These are phyloP conservation scores for Leccinum rimulosum DNA, from an alignment of 768 basidiomycete genomes.

Conservation along the genomic window DNA sequence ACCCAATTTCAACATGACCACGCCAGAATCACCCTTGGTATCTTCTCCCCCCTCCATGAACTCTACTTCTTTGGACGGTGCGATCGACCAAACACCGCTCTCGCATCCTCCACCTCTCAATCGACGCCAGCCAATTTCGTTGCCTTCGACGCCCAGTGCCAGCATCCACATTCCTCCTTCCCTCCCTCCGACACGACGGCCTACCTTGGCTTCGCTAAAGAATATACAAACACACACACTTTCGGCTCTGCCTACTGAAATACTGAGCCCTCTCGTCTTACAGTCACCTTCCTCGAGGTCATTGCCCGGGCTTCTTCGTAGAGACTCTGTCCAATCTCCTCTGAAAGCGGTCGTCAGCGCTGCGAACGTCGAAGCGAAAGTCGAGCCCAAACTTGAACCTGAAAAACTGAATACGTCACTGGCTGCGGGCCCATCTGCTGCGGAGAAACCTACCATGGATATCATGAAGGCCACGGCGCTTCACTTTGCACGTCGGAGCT, in stretches of 20 bases:
- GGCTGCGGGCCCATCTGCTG: not conserved
- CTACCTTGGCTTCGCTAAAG: slow-evolving; percentile 19
- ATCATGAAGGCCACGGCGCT: slow-evolving; percentile 41
- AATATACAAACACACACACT: slow-evolving; percentile 27
- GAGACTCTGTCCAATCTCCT: slow-evolving; percentile 26
- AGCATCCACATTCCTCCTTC: slow-evolving; percentile 17
- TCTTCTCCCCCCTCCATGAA: slow-evolving; percentile 17
- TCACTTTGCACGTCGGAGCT: slow-evolving; percentile 40
- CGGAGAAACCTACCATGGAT: slow-evolving; percentile 17
- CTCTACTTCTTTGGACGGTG: slow-evolving; percentile 4
- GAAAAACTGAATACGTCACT: slow-evolving; percentile 9
- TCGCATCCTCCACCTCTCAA: slow-evolving; percentile 28
- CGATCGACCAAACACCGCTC: slow-evolving; percentile 11
- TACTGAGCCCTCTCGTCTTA: slow-evolving; percentile 30
- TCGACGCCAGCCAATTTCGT: slow-evolving; percentile 31
- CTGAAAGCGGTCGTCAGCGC: slow-evolving; percentile 18
- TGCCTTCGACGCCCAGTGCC: slow-evolving; percentile 33
- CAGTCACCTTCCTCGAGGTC: slow-evolving; percentile 26
- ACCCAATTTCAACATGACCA: not conserved
- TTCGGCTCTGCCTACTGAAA: slow-evolving; percentile 25
- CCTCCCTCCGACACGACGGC: slow-evolving; percentile 13
- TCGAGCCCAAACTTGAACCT: slow-evolving; percentile 1
- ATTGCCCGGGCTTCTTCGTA: slow-evolving; percentile 15
- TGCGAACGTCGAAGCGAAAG: slow-evolving; percentile 9
- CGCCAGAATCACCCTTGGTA: slow-evolving; percentile 5